Conservation (phyloP, 2,329 filamentous ascomycete genomes). For the Blastomyces percursus region DNA sequence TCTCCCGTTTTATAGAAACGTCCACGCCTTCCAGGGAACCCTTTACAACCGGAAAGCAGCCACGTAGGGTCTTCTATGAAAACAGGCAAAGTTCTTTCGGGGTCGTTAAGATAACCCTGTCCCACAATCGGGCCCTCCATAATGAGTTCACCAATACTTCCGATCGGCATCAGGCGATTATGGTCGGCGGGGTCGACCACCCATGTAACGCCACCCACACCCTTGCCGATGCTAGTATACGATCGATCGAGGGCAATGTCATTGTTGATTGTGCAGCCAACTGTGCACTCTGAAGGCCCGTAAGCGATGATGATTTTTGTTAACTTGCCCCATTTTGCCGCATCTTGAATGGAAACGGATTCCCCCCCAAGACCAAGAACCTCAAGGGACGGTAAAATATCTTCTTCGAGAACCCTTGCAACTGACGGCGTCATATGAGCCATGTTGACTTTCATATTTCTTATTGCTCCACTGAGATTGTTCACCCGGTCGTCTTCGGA, state of each 20-base stretch:
- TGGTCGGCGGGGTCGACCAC: constrained; percentile 28
- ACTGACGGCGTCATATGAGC: constrained; percentile 51
- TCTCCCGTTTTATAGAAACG: constrained; percentile 30
- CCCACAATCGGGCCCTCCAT: constrained; percentile 47
- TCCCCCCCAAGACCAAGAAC: constrained; percentile 37
- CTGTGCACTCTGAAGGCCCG: constrained; percentile 34
- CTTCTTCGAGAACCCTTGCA: constrained; percentile 37
- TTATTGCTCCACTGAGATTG: constrained; percentile 42
- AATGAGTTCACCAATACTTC: constrained; percentile 48
- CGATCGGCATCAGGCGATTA: constrained; percentile 40
- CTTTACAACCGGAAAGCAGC: constrained; percentile 9
- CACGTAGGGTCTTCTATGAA: constrained; percentile 42
- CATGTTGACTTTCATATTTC: constrained; percentile 42
- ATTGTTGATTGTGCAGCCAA: constrained; percentile 32
- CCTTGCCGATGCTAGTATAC: constrained; percentile 31
- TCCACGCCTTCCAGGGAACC: constrained; percentile 8
- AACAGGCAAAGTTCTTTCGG: constrained; percentile 40
- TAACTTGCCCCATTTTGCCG: constrained; percentile 32
- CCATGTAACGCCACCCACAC: constrained; percentile 30
- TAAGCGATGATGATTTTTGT: constrained; percentile 38
- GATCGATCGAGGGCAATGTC: constrained; percentile 25
- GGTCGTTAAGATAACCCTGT: constrained; percentile 23
- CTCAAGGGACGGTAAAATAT: constrained; percentile 33
- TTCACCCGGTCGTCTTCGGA: constrained; percentile 39
- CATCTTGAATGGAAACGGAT: constrained; percentile 31